These are phyloP conservation scores for Hypsizygus ulmarius DNA, from an alignment of 1,284 basidiomycete species.

Conservation along the genomic window DNA sequence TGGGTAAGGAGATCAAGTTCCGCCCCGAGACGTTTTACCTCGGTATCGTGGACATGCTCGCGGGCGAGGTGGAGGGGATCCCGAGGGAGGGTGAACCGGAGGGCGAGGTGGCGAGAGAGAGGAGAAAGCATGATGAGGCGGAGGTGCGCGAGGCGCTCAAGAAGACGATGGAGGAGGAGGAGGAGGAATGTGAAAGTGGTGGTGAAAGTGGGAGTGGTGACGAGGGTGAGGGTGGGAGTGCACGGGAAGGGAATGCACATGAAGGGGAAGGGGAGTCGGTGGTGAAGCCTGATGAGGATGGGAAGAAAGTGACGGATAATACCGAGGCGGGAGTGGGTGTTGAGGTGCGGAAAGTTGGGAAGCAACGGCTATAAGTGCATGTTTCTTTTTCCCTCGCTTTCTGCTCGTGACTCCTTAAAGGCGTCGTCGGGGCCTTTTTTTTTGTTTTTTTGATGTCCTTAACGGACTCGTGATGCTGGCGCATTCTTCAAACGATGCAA, in stretches of 20 bases:
- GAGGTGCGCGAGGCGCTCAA: conserved; percentile 12
- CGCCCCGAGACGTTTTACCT: conserved; percentile 88
- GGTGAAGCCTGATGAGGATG: not conserved
- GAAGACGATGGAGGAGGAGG: conserved; percentile 8
- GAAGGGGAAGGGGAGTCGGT: not conserved
- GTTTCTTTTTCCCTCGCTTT: not conserved
- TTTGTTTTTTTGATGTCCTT: not conserved
- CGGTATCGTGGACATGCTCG: conserved; percentile 71
- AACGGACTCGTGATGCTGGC: too few relatives aligned
- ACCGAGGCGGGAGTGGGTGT: not conserved
- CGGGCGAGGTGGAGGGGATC: conserved; percentile 62
- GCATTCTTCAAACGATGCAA: too few relatives aligned
- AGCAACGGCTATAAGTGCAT: not conserved
- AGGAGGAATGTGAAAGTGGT: not conserved
- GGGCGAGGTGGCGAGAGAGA: conserved; percentile 19
- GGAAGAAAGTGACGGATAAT: not conserved
- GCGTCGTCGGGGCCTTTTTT: not conserved
- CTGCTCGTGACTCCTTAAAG: not conserved
- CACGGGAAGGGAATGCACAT: not conserved
- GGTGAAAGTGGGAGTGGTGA: not conserved
- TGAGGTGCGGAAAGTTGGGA: not conserved
- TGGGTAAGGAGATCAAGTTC: conserved; percentile 87
- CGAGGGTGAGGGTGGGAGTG: not conserved
- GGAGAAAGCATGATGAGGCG: conserved; percentile 12
- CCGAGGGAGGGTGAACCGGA: conserved; percentile 14